These are phyloP conservation scores for Ambrosiella beaveri DNA, from an alignment of 2,329 filamentous ascomycete species.

Conservation along the genomic window DNA sequence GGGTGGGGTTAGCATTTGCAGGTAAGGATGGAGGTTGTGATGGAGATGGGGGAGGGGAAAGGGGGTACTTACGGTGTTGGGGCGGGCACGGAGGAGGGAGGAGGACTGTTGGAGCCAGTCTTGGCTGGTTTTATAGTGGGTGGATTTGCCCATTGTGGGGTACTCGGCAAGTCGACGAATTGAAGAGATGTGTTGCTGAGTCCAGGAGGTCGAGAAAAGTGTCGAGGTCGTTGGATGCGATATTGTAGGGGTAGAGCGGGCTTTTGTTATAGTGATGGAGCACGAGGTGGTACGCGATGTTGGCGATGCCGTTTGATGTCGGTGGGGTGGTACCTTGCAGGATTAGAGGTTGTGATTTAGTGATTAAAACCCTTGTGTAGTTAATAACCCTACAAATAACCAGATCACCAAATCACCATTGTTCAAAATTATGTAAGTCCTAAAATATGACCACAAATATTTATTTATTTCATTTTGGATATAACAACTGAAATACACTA, in stretches of 20 bases:
- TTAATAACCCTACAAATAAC: neutral
- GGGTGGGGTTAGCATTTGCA: constrained; percentile 5
- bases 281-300: neutral
- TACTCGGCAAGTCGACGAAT: neutral
- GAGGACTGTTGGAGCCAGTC: constrained; percentile 83
- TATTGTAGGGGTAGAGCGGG: neutral
- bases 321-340: neutral
- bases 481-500: too few relatives aligned
- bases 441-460: neutral
- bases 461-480: neutral
- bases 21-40: neutral
- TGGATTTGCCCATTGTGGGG: constrained; percentile 22
- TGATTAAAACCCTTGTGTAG: neutral
- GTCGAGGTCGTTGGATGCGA: neutral
- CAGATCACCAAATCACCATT: neutral
- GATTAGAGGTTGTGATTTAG: neutral
- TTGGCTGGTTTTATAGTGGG: constrained; percentile 66
- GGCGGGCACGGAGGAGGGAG: constrained; percentile 71
- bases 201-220: neutral
- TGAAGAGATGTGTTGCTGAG: neutral
- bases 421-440: neutral
- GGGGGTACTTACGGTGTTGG: constrained; percentile 49
- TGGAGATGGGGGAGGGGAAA: neutral
- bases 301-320: neutral
- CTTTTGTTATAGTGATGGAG: too few relatives aligned